Evolutionary conservation across 371 early-diverging fungal genomes (phyloP), one percentile per base, ranked within the genome.

Genomic region (Mucor velutinosus): DNA sequence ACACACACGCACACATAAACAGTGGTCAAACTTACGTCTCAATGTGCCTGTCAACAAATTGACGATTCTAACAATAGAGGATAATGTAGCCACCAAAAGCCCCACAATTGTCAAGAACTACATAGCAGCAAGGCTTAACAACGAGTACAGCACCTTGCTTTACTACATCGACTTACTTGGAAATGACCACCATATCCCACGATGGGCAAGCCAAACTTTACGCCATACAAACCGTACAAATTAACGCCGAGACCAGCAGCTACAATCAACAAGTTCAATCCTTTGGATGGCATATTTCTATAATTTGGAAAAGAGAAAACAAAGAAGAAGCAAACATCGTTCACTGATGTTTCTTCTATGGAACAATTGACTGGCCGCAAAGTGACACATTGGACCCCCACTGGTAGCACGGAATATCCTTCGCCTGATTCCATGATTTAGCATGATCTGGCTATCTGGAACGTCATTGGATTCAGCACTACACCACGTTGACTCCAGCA

Each of bases 121-220:
- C 7, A 33, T 7, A 29, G 10, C 32, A 8, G 11, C 10, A 17
- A 17, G 25, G 8, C 10, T 59, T 0, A 32, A 30, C 8, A 6
- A 2, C 29, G 3, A 57, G 19, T n/a, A 25, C 6, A n/a, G 30
- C 17, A 32, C 30, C 2, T 1, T 51, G 15, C 21, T n/a, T 14
- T 12, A 0, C 23, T 23, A 4, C 15, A 2, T 41, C 11, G 19
- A 35, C 15, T 49, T 63, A 69, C 69, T 55, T 72, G 72, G 39
- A 37, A 72, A 60, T 72, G 69, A 7, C 72, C 72, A 19, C 72
- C 69, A 45, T 63, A 72, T 0, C 59, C 68, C 12, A 51, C 41
- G 11, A 64, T 39, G 23, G 69, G 69, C 7, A 64, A 15, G 17
- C 59, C 69, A 29, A 64, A 51, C 5, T 17, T 27, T 7, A 69